Conservation (phyloP, 352 stramenopile genomes). For the Pilasporangium apinafurcum region DNA sequence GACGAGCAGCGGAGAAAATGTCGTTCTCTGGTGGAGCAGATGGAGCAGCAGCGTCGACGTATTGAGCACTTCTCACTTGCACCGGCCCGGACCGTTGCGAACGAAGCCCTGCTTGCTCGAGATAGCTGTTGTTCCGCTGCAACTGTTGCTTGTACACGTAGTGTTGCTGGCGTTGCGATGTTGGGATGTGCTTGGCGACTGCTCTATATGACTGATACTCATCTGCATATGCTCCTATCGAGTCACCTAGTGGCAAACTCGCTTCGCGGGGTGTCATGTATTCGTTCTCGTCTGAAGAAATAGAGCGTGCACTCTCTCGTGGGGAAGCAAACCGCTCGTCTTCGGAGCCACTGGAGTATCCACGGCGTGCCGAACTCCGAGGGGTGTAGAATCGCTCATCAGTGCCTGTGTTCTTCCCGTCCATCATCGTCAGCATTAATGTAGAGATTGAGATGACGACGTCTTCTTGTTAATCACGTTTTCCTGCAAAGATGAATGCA, state of each 20-base stretch:
- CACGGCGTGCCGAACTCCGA: constrained; percentile 43
- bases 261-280: constrained; percentile 49
- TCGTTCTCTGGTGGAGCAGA: constrained; percentile 68
- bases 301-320: constrained; percentile 45
- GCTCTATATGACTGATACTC: background rate
- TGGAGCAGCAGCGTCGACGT: constrained; percentile 9
- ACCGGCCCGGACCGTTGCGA: background rate
- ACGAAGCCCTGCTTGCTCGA: no score
- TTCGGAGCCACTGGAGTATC: constrained; percentile 54
- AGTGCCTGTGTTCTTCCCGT: no score
- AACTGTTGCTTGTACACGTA: constrained; percentile 4
- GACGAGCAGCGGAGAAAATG: constrained; percentile 79
- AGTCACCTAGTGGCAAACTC: constrained; percentile 2
- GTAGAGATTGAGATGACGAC: no score
- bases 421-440: no score
- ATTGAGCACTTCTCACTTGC: constrained; percentile 1
- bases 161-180: constrained; percentile 1
- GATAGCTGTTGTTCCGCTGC: constrained; percentile 13
- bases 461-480: no score
- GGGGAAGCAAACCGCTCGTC: constrained; percentile 58
- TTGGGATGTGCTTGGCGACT: background rate
- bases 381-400: constrained; percentile 69
- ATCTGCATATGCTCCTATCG: no score
- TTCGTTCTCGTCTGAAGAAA: constrained; percentile 60
- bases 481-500: no score